Conservation (phyloP, 2,329 filamentous ascomycete species). For the Stachybotrys chlorohalonatus region DNA sequence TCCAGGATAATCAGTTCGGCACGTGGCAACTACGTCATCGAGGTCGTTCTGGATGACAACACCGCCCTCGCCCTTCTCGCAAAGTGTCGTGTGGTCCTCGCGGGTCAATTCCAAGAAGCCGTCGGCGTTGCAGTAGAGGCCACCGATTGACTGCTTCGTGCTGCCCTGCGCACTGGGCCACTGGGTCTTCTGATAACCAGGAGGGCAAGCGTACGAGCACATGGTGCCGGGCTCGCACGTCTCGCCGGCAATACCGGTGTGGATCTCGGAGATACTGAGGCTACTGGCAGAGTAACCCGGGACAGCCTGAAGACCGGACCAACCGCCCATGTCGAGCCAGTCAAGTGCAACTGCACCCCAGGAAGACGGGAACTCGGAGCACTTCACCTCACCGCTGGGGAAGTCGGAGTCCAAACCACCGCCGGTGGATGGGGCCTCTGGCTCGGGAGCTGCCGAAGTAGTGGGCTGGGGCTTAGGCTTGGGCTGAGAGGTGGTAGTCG, state of each 20-base stretch:
- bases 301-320: slow-evolving; percentile 66
- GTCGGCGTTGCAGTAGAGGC: slow-evolving; percentile 65
- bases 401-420: slow-evolving; percentile 60
- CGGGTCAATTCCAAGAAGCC: slow-evolving; percentile 76
- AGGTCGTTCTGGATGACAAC: slow-evolving; percentile 72
- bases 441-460: slow-evolving; percentile 8
- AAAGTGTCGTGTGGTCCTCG: slow-evolving; percentile 57
- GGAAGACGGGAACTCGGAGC: slow-evolving; percentile 63
- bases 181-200: slow-evolving; percentile 85
- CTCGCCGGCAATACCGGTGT: slow-evolving; percentile 51
- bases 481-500: slow-evolving; percentile 10
- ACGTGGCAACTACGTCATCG: slow-evolving; percentile 57
- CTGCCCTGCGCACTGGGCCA: slow-evolving; percentile 73
- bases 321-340: slow-evolving; percentile 65
- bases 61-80: slow-evolving; percentile 60
- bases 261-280: slow-evolving; percentile 54
- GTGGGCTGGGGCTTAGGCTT: slow-evolving; percentile 10
- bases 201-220: slow-evolving; percentile 91
- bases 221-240: slow-evolving; percentile 55
- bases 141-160: slow-evolving; percentile 79
- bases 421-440: slow-evolving; percentile 3
- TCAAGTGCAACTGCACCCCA: slow-evolving; percentile 69
- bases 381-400: slow-evolving; percentile 64
- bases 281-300: slow-evolving; percentile 40
- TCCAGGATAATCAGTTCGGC: slow-evolving; percentile 94